Base-by-base conservation (phyloP, 129 eudicot species). In the Flaveria trinervia region DNA sequence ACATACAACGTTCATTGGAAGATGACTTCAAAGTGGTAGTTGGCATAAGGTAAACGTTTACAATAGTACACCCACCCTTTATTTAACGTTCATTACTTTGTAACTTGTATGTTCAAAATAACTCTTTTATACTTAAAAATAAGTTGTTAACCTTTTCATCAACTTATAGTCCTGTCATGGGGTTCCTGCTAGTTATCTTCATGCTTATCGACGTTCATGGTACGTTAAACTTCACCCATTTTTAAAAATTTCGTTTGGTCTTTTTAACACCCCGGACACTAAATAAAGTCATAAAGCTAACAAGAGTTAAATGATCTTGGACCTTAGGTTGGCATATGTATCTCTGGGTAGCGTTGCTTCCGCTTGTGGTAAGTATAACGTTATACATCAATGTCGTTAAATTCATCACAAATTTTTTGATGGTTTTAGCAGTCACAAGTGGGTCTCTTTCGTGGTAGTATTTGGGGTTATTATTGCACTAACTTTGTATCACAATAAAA, bases 11-110 rank as follows among this genome's bases (percentile, higher is more conserved):
- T 25, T 80, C 87, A 7, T 60, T 88, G 54, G 92, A 88, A 49
- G 89, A 88, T 28, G 92, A 88, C 78, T 88, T 85, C 70, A 85
- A 85, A 73, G 78, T 80, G 4, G 84, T 88, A 8, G 87, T 88
- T 23, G 80, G 92, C 71, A 72, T 88, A 75, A 88, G 89, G 92
- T 88, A 74, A 41, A 65, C n/a, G 0, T 71, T 20, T 12, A n/a
- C 55, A 79, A 13, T 25, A 48, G 0, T 13, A 54, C 39, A 39
- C 52, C 60, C 26, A 26, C 22, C 28, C 18, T 64, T 48, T 28
- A 48, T 48, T 9, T 2, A 45, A 75, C 20, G 25, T 22, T 17
- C 39, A 60, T 60, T 23, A 59, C 26, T 59, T 74, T 41, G 43
- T 57, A 6, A 57, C n/a, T 22, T 39, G 14, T 18, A 73, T 13